Base-by-base conservation (phyloP, 495 filamentous ascomycete genomes). In the Parathielavia appendiculata region DNA sequence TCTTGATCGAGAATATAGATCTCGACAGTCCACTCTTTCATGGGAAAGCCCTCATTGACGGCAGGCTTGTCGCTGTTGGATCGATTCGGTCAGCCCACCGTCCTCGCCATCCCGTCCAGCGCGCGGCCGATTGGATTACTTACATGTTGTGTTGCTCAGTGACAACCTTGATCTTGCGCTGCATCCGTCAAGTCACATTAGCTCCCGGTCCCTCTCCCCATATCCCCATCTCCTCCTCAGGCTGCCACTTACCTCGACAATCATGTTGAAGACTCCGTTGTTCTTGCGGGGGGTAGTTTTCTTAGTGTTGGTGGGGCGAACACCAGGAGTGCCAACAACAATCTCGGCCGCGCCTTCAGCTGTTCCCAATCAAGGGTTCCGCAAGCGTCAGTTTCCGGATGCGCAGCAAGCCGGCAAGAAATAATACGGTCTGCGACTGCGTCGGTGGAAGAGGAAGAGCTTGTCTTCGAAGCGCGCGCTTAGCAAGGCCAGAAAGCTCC, bases 101-200 rank as follows among this genome's bases (percentile, higher is more conserved):
- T 3, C 11, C 30, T 30, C 45, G 5, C 32, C 46, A 9, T n/a
- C 16, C 30, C 3, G 17, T 10, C 26, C n/a, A 23, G 20, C 17
- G 14, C 22, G 38, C 36, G 35, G 34, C 26, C 38, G 57, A 39
- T 41, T 19, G 51, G 47, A 57, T 51, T 64, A 83, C 89, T 71
- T 84, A 95, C 91, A 91, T 86, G 70, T 89, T 82, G 58, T 83
- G 81, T 73, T 97, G 92, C 73, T 91, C 86, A 26, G 93, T 98
- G 60, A 97, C 81, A 73, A 98, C 81, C 80, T 92, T 92, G 71
- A 98, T 81, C 57, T 80, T 89, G 59, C 93, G 85, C 78, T 95
- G 57, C 56, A 63, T 38, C 20, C 30, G 20, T 41, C 32, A 43
- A 14, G 19, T 34, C 38, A 17, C 51, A 51, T 63, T 43, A 67